Base-by-base conservation (phyloP, 495 filamentous ascomycete genomes). In the Corynascus novoguineensis region DNA sequence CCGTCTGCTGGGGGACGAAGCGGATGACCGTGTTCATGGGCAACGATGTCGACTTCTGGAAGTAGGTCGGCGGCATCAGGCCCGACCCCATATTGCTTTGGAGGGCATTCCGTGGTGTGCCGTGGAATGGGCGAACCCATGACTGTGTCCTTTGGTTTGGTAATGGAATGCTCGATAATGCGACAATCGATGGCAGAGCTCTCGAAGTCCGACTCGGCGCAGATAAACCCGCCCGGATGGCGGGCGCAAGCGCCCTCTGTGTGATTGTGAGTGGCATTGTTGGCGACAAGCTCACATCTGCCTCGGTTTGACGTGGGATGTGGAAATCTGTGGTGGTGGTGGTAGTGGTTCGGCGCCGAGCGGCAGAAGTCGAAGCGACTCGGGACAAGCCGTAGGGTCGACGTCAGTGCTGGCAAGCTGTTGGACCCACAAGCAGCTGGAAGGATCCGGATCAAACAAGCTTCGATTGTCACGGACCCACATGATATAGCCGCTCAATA, bases 1-100 rank as follows among this genome's bases (percentile, higher is more conserved):
- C 95, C 53, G 92, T 96, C 76, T 97, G 93, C 72, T 98, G 95
- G 10, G 95, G 93, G 27, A 98, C 95, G 76, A 98, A 98, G 53
- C 92, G 90, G 60, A 98, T 80, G 62, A 98, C 79, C 24, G 95
- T 97, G 75, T 97, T 98, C 53, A 91, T 86, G 22, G 93, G 93
- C 25, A 96, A 77, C 15, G 77, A 77, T 10, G 27, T 15, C 31
- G 77, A 72, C 50, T 75, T 74, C 53, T 81, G 77, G 70, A 83
- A 83, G 66, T 83, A 83, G 21, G 77, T 75, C 9, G 76, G 72
- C 52, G 77, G 77, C n/a, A 71, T 42, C 57, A 60, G 61, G 21
- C 68, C 61, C 61, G 58, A 60, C 14, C 67, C 62, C 31, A 66
- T 47, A 53, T 70, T 40, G 50, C 55, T 50, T 9, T 63, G 60